These are phyloP conservation scores for Sarocladiaceae sp. DNA, from an alignment of 2,329 filamentous ascomycete species.

Conservation along the genomic window DNA sequence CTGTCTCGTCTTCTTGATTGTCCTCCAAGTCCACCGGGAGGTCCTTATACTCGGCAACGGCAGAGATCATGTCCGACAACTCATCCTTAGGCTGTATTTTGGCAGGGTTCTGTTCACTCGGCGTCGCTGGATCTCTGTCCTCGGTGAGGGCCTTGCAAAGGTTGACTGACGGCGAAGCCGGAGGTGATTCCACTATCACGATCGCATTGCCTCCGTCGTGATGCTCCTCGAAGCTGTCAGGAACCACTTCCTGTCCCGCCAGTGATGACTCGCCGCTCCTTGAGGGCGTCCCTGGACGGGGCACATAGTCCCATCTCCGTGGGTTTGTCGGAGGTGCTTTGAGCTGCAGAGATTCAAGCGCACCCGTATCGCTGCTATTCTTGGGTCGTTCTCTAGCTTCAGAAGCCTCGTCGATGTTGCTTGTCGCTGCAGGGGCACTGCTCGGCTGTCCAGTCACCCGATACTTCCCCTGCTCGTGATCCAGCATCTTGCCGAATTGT, in stretches of 20 bases:
- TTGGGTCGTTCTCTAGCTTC: no score
- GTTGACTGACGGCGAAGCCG: no score
- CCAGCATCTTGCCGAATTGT: slow-evolving; percentile 48
- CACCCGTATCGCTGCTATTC: no score
- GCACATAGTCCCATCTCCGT: slow-evolving; percentile 31
- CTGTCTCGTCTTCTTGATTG: slow-evolving; percentile 12
- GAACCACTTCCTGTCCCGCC: background rate
- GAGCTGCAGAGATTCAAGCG: slow-evolving; percentile 43
- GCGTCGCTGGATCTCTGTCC: no score
- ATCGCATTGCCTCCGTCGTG: background rate
- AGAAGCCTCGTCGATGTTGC: no score
- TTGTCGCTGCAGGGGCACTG: slow-evolving; percentile 5
- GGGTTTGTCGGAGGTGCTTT: slow-evolving; percentile 37
- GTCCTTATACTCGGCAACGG: slow-evolving; percentile 53
- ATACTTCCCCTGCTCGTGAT: slow-evolving; percentile 55
- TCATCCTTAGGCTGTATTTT: slow-evolving; percentile 44
- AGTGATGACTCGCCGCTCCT: slow-evolving; percentile 26
- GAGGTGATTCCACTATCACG: background rate
- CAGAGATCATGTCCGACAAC: slow-evolving; percentile 57
- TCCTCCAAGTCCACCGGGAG: slow-evolving; percentile 49
- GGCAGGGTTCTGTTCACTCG: slow-evolving; percentile 10
- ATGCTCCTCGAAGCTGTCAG: background rate
- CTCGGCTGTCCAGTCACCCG: slow-evolving; percentile 43
- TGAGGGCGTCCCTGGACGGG: slow-evolving; percentile 29
- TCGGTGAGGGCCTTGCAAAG: no score